phyloP scores from a whole-genome alignment of 2,329 filamentous ascomycete species.

The Colletotrichum somersetense region DNA sequence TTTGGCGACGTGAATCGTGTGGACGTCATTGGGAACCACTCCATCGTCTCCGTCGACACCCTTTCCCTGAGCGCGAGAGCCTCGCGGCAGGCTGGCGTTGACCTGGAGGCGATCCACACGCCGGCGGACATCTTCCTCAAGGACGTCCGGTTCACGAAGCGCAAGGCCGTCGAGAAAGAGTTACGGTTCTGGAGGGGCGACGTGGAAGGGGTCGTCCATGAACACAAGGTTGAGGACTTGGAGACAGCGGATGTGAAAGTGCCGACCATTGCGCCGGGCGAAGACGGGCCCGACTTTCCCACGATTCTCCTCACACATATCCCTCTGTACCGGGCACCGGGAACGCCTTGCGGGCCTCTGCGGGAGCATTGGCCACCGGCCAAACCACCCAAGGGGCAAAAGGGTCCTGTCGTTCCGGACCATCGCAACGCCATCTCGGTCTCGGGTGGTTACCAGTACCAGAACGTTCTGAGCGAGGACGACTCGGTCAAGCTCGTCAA shows the following conservation, averaged over 20 bases:
- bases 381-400: constrained; percentile 70
- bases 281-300: constrained; percentile 75
- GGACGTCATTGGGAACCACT: constrained; percentile 94
- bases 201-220: constrained; percentile 65
- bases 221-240: constrained; percentile 71
- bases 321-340: constrained; percentile 84
- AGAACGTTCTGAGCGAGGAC: constrained; percentile 86
- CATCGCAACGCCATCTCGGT: constrained; percentile 84
- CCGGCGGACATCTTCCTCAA: constrained; percentile 83
- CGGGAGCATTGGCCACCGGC: constrained; percentile 87
- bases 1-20: constrained; percentile 94
- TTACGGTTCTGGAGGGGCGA: constrained; percentile 74
- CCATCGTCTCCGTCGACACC: constrained; percentile 90
- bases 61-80: constrained; percentile 84
- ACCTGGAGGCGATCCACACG: constrained; percentile 75
- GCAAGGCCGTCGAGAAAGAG: constrained; percentile 76
- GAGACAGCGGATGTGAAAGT: constrained; percentile 53
- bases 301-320: constrained; percentile 93
- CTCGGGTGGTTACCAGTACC: constrained; percentile 89
- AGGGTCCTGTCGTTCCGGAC: constrained; percentile 67
- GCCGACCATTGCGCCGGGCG: constrained; percentile 56
- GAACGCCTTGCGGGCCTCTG: constrained; percentile 87
- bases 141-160: constrained; percentile 72
- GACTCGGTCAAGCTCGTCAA: constrained; percentile 82
- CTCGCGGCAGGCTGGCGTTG: constrained; percentile 64